Evolutionary conservation across 148 eudicot species (phyloP), one percentile per base, ranked within the genome.

Genomic region (Silene latifolia): DNA sequence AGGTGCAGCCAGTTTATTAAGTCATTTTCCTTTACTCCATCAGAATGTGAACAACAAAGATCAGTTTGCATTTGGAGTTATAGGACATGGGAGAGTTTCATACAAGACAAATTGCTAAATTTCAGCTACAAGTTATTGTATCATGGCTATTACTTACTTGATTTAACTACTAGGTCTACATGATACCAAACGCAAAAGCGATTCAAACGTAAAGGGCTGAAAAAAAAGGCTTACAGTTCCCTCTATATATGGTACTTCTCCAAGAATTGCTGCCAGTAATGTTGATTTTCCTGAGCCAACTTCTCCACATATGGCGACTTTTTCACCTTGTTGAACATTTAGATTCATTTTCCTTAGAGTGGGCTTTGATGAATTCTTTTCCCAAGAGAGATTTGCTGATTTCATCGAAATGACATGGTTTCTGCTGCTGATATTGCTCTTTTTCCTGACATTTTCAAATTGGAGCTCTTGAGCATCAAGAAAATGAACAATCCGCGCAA

Each of bases 221-320:
- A 13, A 47, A 51, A 51, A 69, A 57, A 63, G 46, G 80, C 97
- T 85, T 82, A 92, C 97, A 21, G 80, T 83, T 85, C 97, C 98
- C 61, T 83, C 79, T 56, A 86, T 82, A 73, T 66, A 82, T n/a
- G 98, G 91, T 69, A 91, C 88, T 88, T 93, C 98, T 70, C 98
- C 97, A 23, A 93, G 95, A 82, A 89, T 78, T 23, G 91, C 84
- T 21, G 98, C 90, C 19, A 93, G 82, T 75, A 93, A 88, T 23
- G 97, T 89, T 7, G 98, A 89, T 82, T 93, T 93, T 39, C 98
- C 98, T 4, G 98, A 89, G 13, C 98, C 98, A 56, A 93, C 98
- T 78, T 93, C 97, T 19, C 98, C 98, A 79, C 97, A 93, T 17
- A 91, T 83, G 24, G 95, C 98, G 51, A 91, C 72, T 78, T 88